Evolutionary conservation across 371 early-diverging fungal genomes (phyloP), one percentile per base, ranked within the genome.

Genomic region (Actinomortierella wolfii): DNA sequence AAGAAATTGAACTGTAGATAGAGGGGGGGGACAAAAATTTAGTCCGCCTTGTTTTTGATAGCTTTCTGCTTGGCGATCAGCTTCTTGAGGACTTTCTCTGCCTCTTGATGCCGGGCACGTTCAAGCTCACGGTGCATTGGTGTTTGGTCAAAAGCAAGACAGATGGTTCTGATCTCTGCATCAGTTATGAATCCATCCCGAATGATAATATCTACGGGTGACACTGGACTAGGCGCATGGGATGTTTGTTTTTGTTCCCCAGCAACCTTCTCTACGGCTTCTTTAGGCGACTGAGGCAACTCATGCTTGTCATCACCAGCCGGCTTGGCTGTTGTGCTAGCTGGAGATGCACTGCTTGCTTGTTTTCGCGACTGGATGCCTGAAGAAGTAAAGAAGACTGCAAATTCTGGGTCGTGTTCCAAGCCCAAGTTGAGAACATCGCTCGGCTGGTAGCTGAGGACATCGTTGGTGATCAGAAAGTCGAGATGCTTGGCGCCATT

Each of bases 401-500:
- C 80, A 41, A 85, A 77, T 1, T 55, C 48, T 2, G 83, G 61
- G 7, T 83, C 78, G 15, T 79, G 74, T 3, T 58, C 51, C 15
- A 82, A 51, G 8, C 77, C 60, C 0, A 59, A 34, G 44, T 81
- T 68, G 15, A 83, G 51, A n/a, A 71, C 73, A 14, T 65, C 57
- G 18, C 75, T 76, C 0, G 68, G 53, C 11, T 70, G 52, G 42
- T 75, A 79, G 0, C 40, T 34, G 4, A 81, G 41, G 11, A 55
- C 29, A 13, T 75, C 68, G 42, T 69, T 64, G 28, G 75, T 59
- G 23, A 67, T 29, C 14, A 85, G 41, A 14, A 73, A 57, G 25
- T 77, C 67, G 39, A 89, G 54, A 52, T 86, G 84, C 49, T 83
- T 83, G 0, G 87, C 89, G 0, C 91, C 91, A 40, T 85, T 83